A percentile compares a stretch with the other conserved stretches of the same genome.
phyloP scores from a whole-genome alignment of 768 basidiomycete genomes.

The Boletus fagicola region DNA sequence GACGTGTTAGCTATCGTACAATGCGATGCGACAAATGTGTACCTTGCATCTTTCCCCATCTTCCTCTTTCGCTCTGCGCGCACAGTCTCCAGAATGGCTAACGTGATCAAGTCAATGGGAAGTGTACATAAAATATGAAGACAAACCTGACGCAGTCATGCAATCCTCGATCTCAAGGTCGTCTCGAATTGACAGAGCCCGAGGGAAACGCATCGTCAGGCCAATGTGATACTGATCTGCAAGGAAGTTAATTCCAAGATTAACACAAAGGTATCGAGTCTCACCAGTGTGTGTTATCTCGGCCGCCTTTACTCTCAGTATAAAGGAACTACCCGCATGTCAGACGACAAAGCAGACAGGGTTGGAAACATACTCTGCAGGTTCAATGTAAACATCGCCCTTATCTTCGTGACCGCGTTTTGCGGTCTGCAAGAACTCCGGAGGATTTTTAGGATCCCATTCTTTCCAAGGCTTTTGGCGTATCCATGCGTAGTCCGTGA shows the following conservation, averaged over 20 bases:
- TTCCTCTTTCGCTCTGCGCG: conserved; percentile 72
- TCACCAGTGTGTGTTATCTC: conserved; percentile 79
- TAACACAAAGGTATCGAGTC: neutral
- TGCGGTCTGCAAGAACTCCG: conserved; percentile 63
- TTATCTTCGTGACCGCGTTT: conserved; percentile 69
- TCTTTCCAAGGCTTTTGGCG: conserved; percentile 77
- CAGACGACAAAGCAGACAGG: neutral
- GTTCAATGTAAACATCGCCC: conserved; percentile 89
- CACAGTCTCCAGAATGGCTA: conserved; percentile 60
- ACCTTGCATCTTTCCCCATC: conserved; percentile 62
- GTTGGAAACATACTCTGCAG: conserved; percentile 63
- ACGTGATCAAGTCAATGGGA: neutral
- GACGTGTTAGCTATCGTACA: neutral
- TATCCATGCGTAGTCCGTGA: conserved; percentile 84
- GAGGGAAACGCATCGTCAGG: conserved; percentile 92
- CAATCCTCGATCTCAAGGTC: conserved; percentile 74
- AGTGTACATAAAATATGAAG: neutral
- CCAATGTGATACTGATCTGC: conserved; percentile 81
- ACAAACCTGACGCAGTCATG: conserved; percentile 61
- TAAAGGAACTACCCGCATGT: conserved; percentile 69
- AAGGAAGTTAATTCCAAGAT: neutral
- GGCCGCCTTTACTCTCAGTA: conserved; percentile 89
- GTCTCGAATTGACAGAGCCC: conserved; percentile 76
- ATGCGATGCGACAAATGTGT: conserved; percentile 7
- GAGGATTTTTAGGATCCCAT: conserved; percentile 73